phyloP scores from a whole-genome alignment of 768 basidiomycete species.

The Leccinum imitatum region DNA sequence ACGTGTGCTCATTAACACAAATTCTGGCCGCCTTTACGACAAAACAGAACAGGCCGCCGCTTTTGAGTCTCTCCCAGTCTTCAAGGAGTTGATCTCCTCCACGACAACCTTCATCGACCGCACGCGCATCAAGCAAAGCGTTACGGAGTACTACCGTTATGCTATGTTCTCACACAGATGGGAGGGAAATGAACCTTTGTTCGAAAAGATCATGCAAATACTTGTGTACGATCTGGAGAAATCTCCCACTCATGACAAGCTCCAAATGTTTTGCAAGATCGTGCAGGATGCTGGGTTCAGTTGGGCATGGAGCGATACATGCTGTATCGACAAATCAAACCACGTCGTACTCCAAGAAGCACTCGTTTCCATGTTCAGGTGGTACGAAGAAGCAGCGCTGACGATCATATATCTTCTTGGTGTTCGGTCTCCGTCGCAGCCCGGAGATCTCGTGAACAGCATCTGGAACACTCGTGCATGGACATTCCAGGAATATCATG shows the following conservation, averaged over 20 bases:
- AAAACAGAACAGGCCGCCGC: not conserved
- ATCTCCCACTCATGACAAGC: not conserved
- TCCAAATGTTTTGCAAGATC: not conserved
- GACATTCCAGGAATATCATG: not conserved
- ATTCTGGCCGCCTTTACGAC: not conserved
- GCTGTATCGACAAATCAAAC: not conserved
- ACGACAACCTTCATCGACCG: not conserved
- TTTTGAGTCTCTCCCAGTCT: not conserved
- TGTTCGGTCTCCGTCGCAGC: not conserved
- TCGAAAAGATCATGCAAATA: not conserved
- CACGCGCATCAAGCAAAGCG: not conserved
- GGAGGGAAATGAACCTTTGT: not conserved
- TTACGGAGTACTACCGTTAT: not conserved
- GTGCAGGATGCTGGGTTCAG: not conserved
- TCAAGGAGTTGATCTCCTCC: not conserved
- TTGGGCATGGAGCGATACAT: not conserved
- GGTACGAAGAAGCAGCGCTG: not conserved
- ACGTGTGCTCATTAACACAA: not conserved
- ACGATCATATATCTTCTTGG: not conserved
- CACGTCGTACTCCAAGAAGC: not conserved
- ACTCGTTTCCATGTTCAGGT: not conserved
- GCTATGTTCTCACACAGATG: not conserved
- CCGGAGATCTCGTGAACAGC: not conserved
- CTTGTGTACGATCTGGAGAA: not conserved
- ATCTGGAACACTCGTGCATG: not conserved